Evolutionary conservation across 1,139 yeast genomes (phyloP).

Genomic region (Candida tropicalis): DNA sequence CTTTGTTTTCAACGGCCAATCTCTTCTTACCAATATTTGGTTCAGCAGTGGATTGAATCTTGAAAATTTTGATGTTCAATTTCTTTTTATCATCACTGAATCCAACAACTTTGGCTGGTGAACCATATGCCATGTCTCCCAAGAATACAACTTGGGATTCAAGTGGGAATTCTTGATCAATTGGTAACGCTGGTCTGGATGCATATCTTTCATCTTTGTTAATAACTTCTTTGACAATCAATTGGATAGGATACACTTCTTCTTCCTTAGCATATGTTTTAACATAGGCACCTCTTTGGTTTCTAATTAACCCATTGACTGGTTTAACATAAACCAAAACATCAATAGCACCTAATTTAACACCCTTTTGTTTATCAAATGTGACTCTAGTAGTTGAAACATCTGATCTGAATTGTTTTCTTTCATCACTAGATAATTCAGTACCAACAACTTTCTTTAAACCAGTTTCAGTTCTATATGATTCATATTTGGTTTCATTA

Average conservation of each 20-base stretch:
- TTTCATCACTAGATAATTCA: slow-evolving; percentile 43
- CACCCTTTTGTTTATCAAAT: slow-evolving; percentile 52
- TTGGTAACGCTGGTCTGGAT: slow-evolving; percentile 75
- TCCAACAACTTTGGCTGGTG: slow-evolving; percentile 75
- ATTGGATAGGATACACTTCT: slow-evolving; percentile 71
- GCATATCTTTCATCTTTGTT: slow-evolving; percentile 74
- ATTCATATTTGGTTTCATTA: slow-evolving; percentile 49
- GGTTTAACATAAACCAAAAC: slow-evolving; percentile 70
- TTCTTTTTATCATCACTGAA: slow-evolving; percentile 47
- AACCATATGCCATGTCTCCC: slow-evolving; percentile 89
- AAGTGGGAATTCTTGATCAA: slow-evolving; percentile 79
- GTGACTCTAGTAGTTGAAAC: slow-evolving; percentile 17
- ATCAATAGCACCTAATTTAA: slow-evolving; percentile 53
- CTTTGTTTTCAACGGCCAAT: slow-evolving; percentile 56
- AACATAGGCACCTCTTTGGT: slow-evolving; percentile 71
- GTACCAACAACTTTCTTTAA: slow-evolving; percentile 39
- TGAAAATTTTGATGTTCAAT: slow-evolving; percentile 53
- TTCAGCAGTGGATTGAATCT: slow-evolving; percentile 54
- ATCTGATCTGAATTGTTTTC: slow-evolving; percentile 40
- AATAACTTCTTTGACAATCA: slow-evolving; percentile 73
- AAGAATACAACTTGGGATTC: slow-evolving; percentile 76
- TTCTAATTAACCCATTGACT: slow-evolving; percentile 79
- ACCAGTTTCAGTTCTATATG: slow-evolving; percentile 31
- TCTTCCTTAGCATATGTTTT: slow-evolving; percentile 61
- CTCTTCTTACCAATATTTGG: slow-evolving; percentile 66